Evolutionary conservation across 805 yeast genomes (phyloP), one percentile per base, ranked within the genome.

Genomic region (Groenewaldozyma salmanticensis): DNA sequence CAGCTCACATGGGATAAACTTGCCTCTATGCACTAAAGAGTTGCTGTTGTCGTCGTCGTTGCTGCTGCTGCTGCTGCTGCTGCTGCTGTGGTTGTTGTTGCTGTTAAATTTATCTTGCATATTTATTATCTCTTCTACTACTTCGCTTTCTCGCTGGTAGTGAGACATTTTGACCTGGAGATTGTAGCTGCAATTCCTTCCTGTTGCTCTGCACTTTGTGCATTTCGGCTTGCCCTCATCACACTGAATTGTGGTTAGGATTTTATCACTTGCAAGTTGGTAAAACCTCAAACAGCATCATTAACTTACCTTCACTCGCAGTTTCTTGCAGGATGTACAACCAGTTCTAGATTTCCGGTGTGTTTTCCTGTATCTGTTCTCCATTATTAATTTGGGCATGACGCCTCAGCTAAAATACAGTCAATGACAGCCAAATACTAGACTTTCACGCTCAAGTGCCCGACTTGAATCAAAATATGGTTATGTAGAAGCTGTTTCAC

Each of bases 221-320:
- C 50, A 47, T 11, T 35, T 11, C 4, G 50, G 50, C 34, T 42
- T 42, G 9, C 27, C 37, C 35, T 47, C 50, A 31, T 45, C 39
- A 33, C 50, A 47, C 44, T 44, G n/a, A 17, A 17, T 17, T 11
- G 7, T 11, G 17, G 34, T 31, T 11, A 19, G 16, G n/a, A n/a
- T n/a, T n/a, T n/a, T n/a, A n/a, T 21, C 11, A 5, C 18, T 7
- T 7, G 35, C 7, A 43, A 16, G 7, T 20, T 5, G 31, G 5
- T 6, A 7, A 21, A 24, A 24, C 13, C 29, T 24, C 29, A 24
- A 9, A 24, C n/a, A n/a, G n/a, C 18, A n/a, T 16, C 27, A 18
- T 13, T 11, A 21, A 35, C 46, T 31, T 15, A 44, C 48, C 43
- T 47, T 47, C 17, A 47, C 45, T 35, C 46, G 32, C 21, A 47